Evolutionary conservation across 768 basidiomycete genomes (phyloP), one percentile per base, ranked within the genome.

Genomic region (Lactarius hengduanensis): DNA sequence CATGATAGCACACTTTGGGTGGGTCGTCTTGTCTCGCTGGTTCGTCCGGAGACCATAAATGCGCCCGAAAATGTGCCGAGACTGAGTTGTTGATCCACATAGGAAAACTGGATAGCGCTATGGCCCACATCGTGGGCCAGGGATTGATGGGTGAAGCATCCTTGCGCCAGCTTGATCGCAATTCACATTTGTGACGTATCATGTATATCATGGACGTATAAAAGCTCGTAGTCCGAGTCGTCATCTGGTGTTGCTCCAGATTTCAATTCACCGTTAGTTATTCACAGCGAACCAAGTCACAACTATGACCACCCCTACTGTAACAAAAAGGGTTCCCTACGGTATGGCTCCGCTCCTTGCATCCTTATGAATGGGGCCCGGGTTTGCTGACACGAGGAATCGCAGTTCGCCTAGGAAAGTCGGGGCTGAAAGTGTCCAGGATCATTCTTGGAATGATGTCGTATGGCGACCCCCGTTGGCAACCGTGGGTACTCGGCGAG

Each of bases 381-480:
- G 20, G 16, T 54, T 9, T n/a, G 43, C 62, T 59, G 32, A 64
- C 16, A 5, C 20, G 28, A 40, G 11, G 18, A 54, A 15, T 26
- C n/a, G 16, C 47, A 71, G 73, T 71, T 28, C 72, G 76, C 34
- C 72, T 75, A 7, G 80, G 80, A 32, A 84, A 81, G 6, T 85
- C 84, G 0, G 87, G 86, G 2, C 74, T 86, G 47, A 84, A 88
- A 72, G 82, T 89, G 0, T 88, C 87, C 30, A 84, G 81, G 74
- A 79, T 89, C 59, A 87, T 89, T 53, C 77, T 90, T 0, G 88
- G 88, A 1, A 82, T 80, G 45, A 86, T 87, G 86, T 77, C 79
- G 20, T 88, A 86, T 69, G 86, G 82, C 28, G 73, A 72, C 11
- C 26, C 70, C 2, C 59, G 63, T 38, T 75, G 75, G 70, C 64